phyloP scores from a whole-genome alignment of 768 basidiomycete genomes.

The Lentinula sp. region DNA sequence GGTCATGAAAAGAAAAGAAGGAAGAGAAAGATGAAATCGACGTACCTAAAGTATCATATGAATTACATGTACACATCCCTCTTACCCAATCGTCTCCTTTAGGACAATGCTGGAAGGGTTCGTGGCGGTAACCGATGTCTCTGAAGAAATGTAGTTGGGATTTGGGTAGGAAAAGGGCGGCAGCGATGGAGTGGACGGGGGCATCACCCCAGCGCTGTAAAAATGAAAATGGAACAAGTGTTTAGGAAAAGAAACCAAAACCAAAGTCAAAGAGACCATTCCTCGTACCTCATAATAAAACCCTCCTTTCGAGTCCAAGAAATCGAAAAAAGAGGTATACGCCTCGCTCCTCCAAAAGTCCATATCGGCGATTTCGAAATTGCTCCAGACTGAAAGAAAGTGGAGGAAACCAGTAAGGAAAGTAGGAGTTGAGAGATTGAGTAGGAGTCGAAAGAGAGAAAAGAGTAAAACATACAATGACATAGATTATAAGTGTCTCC shows the following conservation, averaged over 20 bases:
- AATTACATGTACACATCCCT: slow-evolving; percentile 3
- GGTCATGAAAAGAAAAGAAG: neutral
- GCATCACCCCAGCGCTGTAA: slow-evolving; percentile 42
- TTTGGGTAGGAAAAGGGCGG: slow-evolving; percentile 49
- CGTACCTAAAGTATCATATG: neutral
- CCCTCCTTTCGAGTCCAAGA: slow-evolving; percentile 56
- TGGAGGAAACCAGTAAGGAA: neutral
- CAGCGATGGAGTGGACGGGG: slow-evolving; percentile 53
- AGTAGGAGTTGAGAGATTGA: slow-evolving; percentile 13
- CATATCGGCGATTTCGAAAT: slow-evolving; percentile 50
- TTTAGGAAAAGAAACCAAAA: slow-evolving; percentile 21
- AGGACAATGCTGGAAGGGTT: slow-evolving; percentile 22
- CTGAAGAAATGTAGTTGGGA: slow-evolving; percentile 69
- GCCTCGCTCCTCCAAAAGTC: slow-evolving; percentile 61
- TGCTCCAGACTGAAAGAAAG: slow-evolving; percentile 43
- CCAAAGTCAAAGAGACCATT: slow-evolving; percentile 26
- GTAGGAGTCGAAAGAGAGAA: slow-evolving; percentile 25
- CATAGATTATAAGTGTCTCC: slow-evolving; percentile 74
- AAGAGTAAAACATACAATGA: slow-evolving; percentile 44
- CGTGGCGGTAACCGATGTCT: slow-evolving; percentile 57
- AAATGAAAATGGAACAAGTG: slow-evolving; percentile 20
- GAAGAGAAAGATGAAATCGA: neutral
- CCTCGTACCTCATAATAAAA: slow-evolving; percentile 59
- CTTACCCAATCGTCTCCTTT: slow-evolving; percentile 2
- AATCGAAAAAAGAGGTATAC: slow-evolving; percentile 60